phyloP scores from a whole-genome alignment of 2,329 filamentous ascomycete genomes.

The Aspergillus oerlinghausenensis region DNA sequence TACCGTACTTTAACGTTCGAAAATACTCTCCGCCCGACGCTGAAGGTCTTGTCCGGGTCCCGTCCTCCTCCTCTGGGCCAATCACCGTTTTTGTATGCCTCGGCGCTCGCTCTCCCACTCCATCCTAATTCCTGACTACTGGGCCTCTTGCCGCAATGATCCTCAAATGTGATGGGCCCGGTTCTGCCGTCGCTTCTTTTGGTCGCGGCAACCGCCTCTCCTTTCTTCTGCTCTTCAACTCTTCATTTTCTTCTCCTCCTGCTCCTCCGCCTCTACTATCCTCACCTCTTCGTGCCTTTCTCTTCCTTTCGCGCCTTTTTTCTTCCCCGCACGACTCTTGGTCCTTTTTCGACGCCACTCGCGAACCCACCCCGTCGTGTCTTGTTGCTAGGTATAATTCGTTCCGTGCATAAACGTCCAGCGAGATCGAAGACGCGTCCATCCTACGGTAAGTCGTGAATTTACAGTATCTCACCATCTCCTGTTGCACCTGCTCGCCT shows the following conservation, averaged over 20 bases:
- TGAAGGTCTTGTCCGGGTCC: conserved; percentile 15
- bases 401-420: conserved; percentile 8
- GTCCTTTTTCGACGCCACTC: conserved; percentile 2
- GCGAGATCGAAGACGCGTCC: conserved; percentile 23
- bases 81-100: conserved; percentile 24
- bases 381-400: conserved; percentile 9
- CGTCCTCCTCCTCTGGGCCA: conserved; percentile 35
- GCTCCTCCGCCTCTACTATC: conserved; percentile 7
- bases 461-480: background rate
- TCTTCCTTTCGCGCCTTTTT: conserved; percentile 14
- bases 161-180: conserved; percentile 20
- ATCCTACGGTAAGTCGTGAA: conserved; percentile 10
- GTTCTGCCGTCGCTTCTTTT: conserved; percentile 22
- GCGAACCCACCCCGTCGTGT: conserved; percentile 2
- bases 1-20: conserved; percentile 2
- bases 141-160: conserved; percentile 25
- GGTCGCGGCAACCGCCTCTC: conserved; percentile 29
- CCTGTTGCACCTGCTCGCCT: background rate
- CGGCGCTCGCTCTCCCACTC: conserved; percentile 31
- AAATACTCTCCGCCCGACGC: conserved; percentile 22
- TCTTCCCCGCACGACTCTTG: conserved; percentile 1
- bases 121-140: background rate
- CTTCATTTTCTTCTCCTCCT: conserved; percentile 16
- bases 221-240: conserved; percentile 21
- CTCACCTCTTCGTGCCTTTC: background rate